Base-by-base conservation (phyloP, 1,284 basidiomycete genomes). In the Trichosporon coremiiforme region DNA sequence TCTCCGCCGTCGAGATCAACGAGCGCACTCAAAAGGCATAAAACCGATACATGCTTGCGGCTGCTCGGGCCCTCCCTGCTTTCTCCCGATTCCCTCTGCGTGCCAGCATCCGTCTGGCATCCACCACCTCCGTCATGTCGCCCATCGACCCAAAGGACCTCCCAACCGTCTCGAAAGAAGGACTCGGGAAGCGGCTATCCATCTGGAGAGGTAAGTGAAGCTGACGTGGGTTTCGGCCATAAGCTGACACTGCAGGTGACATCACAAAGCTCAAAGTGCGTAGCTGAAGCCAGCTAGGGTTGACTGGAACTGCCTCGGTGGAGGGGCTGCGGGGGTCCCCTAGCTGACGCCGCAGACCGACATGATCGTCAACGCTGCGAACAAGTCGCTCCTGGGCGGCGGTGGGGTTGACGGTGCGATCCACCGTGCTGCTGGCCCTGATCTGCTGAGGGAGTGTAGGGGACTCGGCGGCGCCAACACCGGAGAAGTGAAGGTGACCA, bases 331-430 rank as follows among this genome's bases (percentile, higher is more conserved):
- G 25, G 25, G 29, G 55, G 2, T 31, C 15, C 22, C 6, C 4
- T 12, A 9, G 60, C 66, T 70, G 45, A 68, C 63, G 7, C 13
- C 15, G 3, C 66, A 83, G 82, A 76, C 91, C 9, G 92, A 94
- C 78, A 87, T 89, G 31, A 91, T 96, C 70, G 93, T 95, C 66
- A 96, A 95, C 78, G 94, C 94, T 8, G 93, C 93, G 4, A 94
- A 95, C 80, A 86, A 85, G 66, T 88, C 87, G 55, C 85, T 96
- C 29, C 85, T 92, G 53, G 94, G 94, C 87, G 78, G 83, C n/a
- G 83, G 83, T 2, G 83, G 83, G 13, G 83, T 84, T 0, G 83
- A 84, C 70, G 83, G 83, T n/a, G 82, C 83, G 1, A 84, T 84
- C 67, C 95, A 98, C 82, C 80, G 84, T 4, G 93, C 93, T 4